Percentiles rank a stretch among this genome's conserved stretches.
These are phyloP conservation scores for Microbotryum scabiosae DNA, from an alignment of 1,284 basidiomycete species.

Conservation along the genomic window DNA sequence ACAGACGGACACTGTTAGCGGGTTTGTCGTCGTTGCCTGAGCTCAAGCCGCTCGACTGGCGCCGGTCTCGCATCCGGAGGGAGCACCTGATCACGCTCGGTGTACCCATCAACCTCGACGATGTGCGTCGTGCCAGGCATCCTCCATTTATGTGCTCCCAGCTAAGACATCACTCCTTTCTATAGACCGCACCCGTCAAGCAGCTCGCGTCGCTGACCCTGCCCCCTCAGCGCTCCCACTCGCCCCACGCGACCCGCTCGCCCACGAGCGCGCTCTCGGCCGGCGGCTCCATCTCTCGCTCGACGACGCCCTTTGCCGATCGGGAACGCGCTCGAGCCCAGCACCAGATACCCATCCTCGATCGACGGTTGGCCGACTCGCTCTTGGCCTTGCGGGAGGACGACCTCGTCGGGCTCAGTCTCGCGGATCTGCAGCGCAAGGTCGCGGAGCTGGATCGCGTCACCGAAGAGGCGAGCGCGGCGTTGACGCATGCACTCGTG, in stretches of 20 bases:
- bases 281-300: neutral
- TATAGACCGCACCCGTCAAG: constrained; percentile 7
- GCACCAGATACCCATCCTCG: constrained; percentile 3
- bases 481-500: constrained; percentile 27
- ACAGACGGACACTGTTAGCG: constrained; percentile 16
- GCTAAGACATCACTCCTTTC: neutral
- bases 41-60: constrained; percentile 77
- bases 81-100: constrained; percentile 83
- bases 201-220: constrained; percentile 2
- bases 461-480: constrained; percentile 24
- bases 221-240: neutral
- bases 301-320: neutral
- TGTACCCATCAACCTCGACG: constrained; percentile 85
- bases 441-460: constrained; percentile 17
- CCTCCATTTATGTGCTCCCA: neutral
- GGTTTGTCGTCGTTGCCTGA: constrained; percentile 37
- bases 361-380: constrained; percentile 13
- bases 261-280: neutral
- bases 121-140: constrained; percentile 47
- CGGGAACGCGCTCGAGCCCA: constrained; percentile 1
- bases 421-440: constrained; percentile 7
- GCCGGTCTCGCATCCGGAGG: constrained; percentile 71
- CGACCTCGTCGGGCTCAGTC: constrained; percentile 16
- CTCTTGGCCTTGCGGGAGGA: constrained; percentile 13
- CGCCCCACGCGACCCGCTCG: neutral